phyloP scores from a whole-genome alignment of 305 asterid species.

The Salvia sclarea region DNA sequence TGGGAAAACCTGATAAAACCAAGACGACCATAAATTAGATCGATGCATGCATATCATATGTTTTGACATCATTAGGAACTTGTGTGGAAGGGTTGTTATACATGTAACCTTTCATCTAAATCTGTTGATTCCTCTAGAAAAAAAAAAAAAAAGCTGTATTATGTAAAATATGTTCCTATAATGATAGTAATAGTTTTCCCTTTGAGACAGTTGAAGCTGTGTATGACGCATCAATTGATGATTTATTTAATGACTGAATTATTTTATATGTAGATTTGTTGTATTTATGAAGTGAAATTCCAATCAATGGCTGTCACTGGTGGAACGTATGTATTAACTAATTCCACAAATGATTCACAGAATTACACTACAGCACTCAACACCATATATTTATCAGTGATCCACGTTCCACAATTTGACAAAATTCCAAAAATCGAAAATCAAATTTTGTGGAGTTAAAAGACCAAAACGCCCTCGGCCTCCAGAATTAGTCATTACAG shows the following conservation, averaged over 20 bases:
- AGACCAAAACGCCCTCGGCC: slow-evolving; percentile 23
- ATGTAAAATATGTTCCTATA: slow-evolving; percentile 29
- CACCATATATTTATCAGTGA: too few relatives aligned
- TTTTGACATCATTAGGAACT: not conserved
- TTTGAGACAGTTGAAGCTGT: not conserved
- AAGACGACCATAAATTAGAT: slow-evolving; percentile 38
- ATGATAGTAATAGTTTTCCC: not conserved
- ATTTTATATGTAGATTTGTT: too few relatives aligned
- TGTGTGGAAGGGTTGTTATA: not conserved
- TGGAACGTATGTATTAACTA: not conserved
- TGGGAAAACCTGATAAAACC: slow-evolving; percentile 63
- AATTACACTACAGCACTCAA: not conserved
- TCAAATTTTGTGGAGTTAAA: not conserved
- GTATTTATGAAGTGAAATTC: too few relatives aligned
- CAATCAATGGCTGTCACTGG: not conserved
- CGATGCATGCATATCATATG: not conserved
- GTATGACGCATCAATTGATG: too few relatives aligned
- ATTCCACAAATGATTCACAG: not conserved
- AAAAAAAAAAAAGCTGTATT: slow-evolving; percentile 23
- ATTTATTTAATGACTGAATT: too few relatives aligned
- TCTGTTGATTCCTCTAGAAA: slow-evolving; percentile 1
- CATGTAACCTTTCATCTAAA: not conserved
- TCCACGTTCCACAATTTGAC: too few relatives aligned
- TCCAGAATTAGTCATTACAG: not conserved
- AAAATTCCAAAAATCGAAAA: not conserved